A percentile compares a stretch with the other conserved stretches of the same genome.
phyloP scores from a whole-genome alignment of 805 yeast species.

The Starmerella apis region DNA sequence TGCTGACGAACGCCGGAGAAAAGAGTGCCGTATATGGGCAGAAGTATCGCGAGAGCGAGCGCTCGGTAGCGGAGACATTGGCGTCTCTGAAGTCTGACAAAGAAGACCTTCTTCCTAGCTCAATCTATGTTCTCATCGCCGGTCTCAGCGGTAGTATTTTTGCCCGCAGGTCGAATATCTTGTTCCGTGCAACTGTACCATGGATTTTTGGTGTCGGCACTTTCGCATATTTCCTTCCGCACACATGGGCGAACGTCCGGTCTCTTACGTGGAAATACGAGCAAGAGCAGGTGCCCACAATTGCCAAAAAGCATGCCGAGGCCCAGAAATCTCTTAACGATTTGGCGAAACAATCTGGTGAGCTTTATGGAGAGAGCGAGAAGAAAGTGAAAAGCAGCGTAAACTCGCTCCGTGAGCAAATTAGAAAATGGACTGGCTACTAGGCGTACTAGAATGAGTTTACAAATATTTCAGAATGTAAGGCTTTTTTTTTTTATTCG shows the following conservation, averaged over 20 bases:
- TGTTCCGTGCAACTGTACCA: slow-evolving; percentile 49
- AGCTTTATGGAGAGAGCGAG: slow-evolving; percentile 35
- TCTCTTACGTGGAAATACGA: slow-evolving; percentile 52
- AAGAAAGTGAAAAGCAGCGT: slow-evolving; percentile 11
- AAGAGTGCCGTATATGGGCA: slow-evolving; percentile 41
- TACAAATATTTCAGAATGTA: too few relatives aligned
- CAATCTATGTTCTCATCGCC: slow-evolving; percentile 58
- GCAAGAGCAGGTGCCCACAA: slow-evolving; percentile 44
- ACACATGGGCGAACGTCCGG: slow-evolving; percentile 54
- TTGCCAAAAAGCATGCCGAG: slow-evolving; percentile 52
- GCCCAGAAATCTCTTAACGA: slow-evolving; percentile 40
- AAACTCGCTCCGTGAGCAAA: slow-evolving; percentile 6
- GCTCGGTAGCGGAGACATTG: slow-evolving; percentile 51
- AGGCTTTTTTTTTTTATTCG: not conserved
- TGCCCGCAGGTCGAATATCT: slow-evolving; percentile 54
- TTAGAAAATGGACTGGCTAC: slow-evolving; percentile 21
- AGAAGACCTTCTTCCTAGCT: slow-evolving; percentile 64
- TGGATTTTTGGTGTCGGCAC: slow-evolving; percentile 46
- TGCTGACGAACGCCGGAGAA: slow-evolving; percentile 32
- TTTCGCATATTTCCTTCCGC: slow-evolving; percentile 61
- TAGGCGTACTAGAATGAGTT: too few relatives aligned
- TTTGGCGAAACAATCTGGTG: slow-evolving; percentile 38
- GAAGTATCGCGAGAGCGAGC: slow-evolving; percentile 49
- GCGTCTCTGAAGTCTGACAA: slow-evolving; percentile 51
- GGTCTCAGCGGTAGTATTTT: slow-evolving; percentile 61